Evolutionary conservation across 371 early-diverging fungal species (phyloP), one percentile per base, ranked within the genome.

Genomic region (Mortierella sp.): DNA sequence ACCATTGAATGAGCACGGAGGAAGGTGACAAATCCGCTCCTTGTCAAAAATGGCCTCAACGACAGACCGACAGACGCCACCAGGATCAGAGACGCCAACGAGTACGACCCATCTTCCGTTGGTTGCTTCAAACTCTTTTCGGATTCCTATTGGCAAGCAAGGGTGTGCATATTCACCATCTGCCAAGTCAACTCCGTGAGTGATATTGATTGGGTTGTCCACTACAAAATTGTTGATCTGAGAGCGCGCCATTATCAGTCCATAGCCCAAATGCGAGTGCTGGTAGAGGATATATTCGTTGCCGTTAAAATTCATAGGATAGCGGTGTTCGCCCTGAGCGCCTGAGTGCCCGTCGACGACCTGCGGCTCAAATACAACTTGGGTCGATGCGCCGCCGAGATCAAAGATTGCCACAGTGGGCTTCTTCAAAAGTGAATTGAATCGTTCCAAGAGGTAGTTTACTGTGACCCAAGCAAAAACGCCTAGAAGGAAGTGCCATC

Each of bases 401-500:
- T 98, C 99, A 84, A 98, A 91, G 19, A 96, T 91, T 5, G 96
- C 98, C 15, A 92, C 96, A 2, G 97, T 96, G 2, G 87, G 70
- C 60, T 80, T 75, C 60, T 83, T 81, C 25, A 80, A 63, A 14
- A 85, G 80, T 2, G 74, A 65, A 15, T 84, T 86, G 29, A 93
- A 70, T 28, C 86, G 85, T 4, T 84, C 86, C 21, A 96, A 84
- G 15, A 98, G 84, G 74, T 94, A 98, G 80, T 98, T 98, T 58
- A 97, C 95, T 0, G 98, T 98, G 64, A 98, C 94, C 99, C 99
- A 98, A 12, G 98, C 98, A 85, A 88, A 98, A 7, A 98, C 93
- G 48, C 97, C 92, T 91, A 62, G 1, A 57, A 43, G 44, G 21
- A 25, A 14, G 21, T 18, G 16, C 30, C 28, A 26, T 26, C 26